Conservation (phyloP, 164 flowering plant genomes). For the Magnolia officinalis region DNA sequence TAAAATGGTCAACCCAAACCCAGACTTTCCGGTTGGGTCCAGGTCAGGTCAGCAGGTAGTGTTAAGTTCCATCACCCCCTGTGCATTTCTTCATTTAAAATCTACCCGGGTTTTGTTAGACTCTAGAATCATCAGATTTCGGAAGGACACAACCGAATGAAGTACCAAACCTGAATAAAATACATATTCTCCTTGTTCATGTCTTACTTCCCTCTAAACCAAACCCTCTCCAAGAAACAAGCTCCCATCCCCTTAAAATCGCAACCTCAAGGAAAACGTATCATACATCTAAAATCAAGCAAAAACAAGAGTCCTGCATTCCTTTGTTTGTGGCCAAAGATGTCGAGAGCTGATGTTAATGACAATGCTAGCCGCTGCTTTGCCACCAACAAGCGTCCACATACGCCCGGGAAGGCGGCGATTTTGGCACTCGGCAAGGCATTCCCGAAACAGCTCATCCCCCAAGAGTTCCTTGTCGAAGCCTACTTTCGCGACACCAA, state of each 20-base stretch:
- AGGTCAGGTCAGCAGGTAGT: too few relatives aligned
- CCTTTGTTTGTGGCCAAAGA: not conserved
- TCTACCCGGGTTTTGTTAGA: too few relatives aligned
- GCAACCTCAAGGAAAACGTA: not conserved
- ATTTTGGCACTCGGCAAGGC: conserved; percentile 65
- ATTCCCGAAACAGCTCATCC: conserved; percentile 53
- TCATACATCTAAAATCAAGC: not conserved
- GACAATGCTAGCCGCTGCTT: conserved; percentile 1
- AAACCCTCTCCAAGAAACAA: conserved; percentile 33
- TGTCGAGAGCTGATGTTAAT: conserved; percentile 26
- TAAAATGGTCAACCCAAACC: too few relatives aligned
- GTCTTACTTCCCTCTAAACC: conserved; percentile 29
- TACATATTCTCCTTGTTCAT: conserved; percentile 17
- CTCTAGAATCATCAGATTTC: too few relatives aligned
- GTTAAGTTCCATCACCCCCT: too few relatives aligned
- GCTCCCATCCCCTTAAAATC: conserved; percentile 2
- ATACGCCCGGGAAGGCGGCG: conserved; percentile 50
- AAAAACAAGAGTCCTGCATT: not conserved
- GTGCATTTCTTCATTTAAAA: too few relatives aligned
- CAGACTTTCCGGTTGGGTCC: too few relatives aligned
- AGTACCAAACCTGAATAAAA: not conserved
- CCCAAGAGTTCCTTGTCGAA: conserved; percentile 59
- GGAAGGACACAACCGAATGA: too few relatives aligned
- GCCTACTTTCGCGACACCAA: conserved; percentile 60
- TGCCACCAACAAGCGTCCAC: not conserved